Percentiles rank a stretch among this genome's conserved stretches.
Conservation (phyloP, 192 early-diverging fungal genomes). For the Cetraspora pellucida region DNA sequence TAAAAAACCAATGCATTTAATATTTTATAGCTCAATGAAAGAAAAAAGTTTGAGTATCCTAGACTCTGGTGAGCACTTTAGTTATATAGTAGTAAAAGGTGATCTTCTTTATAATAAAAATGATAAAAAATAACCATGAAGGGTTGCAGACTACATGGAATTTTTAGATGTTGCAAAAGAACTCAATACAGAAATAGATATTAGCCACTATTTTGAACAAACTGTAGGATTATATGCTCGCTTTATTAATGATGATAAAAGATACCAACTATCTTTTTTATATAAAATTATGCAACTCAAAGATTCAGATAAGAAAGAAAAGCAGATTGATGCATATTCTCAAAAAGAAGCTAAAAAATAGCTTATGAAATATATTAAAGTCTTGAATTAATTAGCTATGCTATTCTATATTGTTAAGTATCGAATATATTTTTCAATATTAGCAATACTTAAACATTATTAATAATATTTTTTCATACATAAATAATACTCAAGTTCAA, state of each 20-base stretch:
- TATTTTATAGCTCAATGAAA: too few species aligned
- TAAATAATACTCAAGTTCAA: too few species aligned
- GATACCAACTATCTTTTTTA: constrained; percentile 1
- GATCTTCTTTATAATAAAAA: not conserved
- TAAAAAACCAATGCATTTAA: too few species aligned
- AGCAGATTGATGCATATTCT: constrained; percentile 24
- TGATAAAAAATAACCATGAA: not conserved
- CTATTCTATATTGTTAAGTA: too few species aligned
- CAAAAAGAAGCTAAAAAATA: not conserved
- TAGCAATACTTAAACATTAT: too few species aligned
- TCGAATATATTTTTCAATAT: too few species aligned
- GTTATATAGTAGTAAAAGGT: too few species aligned
- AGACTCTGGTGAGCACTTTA: too few species aligned
- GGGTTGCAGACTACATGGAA: constrained; percentile 12
- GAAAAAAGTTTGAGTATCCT: too few species aligned
- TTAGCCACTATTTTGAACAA: not conserved
- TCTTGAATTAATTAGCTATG: too few species aligned
- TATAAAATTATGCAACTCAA: constrained; percentile 24
- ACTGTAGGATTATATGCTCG: not conserved
- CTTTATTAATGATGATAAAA: constrained; percentile 11
- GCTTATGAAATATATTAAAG: too few species aligned
- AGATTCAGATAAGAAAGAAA: constrained; percentile 20
- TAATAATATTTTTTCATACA: too few species aligned
- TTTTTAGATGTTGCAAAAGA: constrained; percentile 5
- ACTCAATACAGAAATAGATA: not conserved